These are phyloP conservation scores for Wallemia mellicola DNA, from an alignment of 1,284 basidiomycete genomes.

Conservation along the genomic window DNA sequence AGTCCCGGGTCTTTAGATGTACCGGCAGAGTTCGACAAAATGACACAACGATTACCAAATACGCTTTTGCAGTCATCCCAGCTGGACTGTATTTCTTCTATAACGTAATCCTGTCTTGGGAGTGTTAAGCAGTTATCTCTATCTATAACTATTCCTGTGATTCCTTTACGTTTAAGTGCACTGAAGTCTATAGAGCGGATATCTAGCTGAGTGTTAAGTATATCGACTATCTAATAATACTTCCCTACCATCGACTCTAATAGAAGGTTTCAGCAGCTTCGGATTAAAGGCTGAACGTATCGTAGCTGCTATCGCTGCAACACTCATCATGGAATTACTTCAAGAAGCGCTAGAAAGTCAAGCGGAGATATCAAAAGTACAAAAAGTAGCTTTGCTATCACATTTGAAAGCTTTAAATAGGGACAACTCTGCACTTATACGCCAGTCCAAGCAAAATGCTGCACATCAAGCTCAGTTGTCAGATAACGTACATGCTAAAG, in stretches of 20 bases:
- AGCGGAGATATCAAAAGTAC: background rate
- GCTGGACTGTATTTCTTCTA: conserved; percentile 22
- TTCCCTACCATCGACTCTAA: background rate
- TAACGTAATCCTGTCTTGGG: conserved; percentile 4
- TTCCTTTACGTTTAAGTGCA: conserved; percentile 43
- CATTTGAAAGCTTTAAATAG: background rate
- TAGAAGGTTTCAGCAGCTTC: background rate
- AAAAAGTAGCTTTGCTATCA: background rate
- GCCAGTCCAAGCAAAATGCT: background rate
- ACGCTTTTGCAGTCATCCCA: conserved; percentile 41
- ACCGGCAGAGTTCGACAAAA: conserved; percentile 84
- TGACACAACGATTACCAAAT: conserved; percentile 55
- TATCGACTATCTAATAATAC: background rate
- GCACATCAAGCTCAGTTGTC: background rate
- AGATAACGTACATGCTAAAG: background rate
- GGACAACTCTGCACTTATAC: background rate
- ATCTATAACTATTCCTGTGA: conserved; percentile 68
- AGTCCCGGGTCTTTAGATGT: conserved; percentile 43
- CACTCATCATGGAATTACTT: background rate
- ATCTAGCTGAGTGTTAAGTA: conserved; percentile 26
- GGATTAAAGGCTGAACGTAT: background rate
- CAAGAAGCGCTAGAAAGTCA: background rate
- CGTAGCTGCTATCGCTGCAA: background rate
- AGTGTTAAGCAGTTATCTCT: conserved; percentile 85
- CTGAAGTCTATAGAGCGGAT: conserved; percentile 62